These are phyloP conservation scores for Verticillium zaregamsianum DNA, from an alignment of 2,329 filamentous ascomycete species.

Conservation along the genomic window DNA sequence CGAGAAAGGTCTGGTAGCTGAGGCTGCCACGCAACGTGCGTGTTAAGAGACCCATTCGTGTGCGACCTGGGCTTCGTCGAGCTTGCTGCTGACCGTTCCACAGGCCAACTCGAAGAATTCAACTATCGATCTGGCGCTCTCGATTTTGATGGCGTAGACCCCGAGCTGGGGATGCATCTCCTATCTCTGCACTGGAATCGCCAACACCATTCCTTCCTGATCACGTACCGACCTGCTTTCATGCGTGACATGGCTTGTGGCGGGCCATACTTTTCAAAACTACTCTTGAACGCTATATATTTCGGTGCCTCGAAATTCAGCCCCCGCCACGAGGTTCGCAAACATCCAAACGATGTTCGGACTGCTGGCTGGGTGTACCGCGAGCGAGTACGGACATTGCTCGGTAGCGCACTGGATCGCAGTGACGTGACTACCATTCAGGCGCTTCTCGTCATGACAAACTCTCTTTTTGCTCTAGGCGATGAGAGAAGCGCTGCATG, in stretches of 20 bases:
- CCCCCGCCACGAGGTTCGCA: slow-evolving; percentile 37
- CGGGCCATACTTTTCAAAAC: slow-evolving; percentile 53
- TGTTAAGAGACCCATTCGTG: neutral
- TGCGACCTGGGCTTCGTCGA: neutral
- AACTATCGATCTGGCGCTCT: slow-evolving; percentile 40
- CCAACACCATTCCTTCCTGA: slow-evolving; percentile 42
- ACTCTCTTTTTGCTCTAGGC: slow-evolving; percentile 44
- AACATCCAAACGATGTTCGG: slow-evolving; percentile 37
- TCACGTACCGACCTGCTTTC: slow-evolving; percentile 49
- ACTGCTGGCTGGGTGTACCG: slow-evolving; percentile 45
- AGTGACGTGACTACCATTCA: slow-evolving; percentile 52
- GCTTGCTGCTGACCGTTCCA: neutral
- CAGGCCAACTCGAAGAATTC: slow-evolving; percentile 43
- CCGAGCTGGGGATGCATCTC: slow-evolving; percentile 47
- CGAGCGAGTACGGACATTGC: slow-evolving; percentile 38
- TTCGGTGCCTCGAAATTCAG: slow-evolving; percentile 43
- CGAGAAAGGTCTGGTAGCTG: slow-evolving; percentile 39
- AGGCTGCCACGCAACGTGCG: slow-evolving; percentile 39
- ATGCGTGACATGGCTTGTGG: slow-evolving; percentile 49
- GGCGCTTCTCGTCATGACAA: slow-evolving; percentile 46
- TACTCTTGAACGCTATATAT: slow-evolving; percentile 51
- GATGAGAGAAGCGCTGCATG: slow-evolving; percentile 49
- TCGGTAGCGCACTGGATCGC: slow-evolving; percentile 39
- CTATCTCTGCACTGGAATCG: slow-evolving; percentile 49
- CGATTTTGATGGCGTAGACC: slow-evolving; percentile 52